Base-by-base conservation (phyloP, 176 grass and related monocot species). In the Thalia dealbata region DNA sequence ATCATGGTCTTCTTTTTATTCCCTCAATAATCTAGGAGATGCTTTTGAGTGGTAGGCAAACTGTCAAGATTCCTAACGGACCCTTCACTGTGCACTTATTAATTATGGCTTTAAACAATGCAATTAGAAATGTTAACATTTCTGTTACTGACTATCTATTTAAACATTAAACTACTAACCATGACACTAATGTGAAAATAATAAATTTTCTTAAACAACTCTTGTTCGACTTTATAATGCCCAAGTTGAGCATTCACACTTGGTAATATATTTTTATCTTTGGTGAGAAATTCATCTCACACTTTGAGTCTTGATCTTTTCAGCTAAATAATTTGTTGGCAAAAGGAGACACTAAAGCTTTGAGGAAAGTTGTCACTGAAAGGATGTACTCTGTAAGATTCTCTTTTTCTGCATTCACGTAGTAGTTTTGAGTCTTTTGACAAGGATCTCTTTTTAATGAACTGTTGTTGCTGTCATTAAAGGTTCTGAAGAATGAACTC, bases 361-460 rank as follows among this genome's bases (percentile, higher is more conserved):
- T 96, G 73, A 82, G 87, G 46, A 92, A 97, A 88, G 41, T 86
- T 80, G 70, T 88, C 38, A 92, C 89, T 10, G 89, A 88, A 76
- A 92, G 78, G 59, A 90, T 92, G 93, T 91, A 92, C 78, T 97
- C 89, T 79, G 89, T 97, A 92, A 86, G 84, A 64, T 89, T 83
- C 79, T 38, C 24, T 70, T 46, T 51, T 68, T 50, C 76, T 16
- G 52, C 58, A 80, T 41, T 69, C 46, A 35, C 41, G 43, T 5
- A 50, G 63, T 86, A 43, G 70, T 35, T 27, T 75, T 78, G 35
- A 58, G 42, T 6, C 74, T 12, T 50, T 30, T 64, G 21, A 38
- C 32, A 38, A 38, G 4, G 32, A 38, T 38, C 32, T 71, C 69
- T 25, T 82, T 70, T 77, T 85, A 75, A 51, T 51, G 59, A 70